Conservation (phyloP, 179 eudicot genomes). For the Carnegiea gigantea region DNA sequence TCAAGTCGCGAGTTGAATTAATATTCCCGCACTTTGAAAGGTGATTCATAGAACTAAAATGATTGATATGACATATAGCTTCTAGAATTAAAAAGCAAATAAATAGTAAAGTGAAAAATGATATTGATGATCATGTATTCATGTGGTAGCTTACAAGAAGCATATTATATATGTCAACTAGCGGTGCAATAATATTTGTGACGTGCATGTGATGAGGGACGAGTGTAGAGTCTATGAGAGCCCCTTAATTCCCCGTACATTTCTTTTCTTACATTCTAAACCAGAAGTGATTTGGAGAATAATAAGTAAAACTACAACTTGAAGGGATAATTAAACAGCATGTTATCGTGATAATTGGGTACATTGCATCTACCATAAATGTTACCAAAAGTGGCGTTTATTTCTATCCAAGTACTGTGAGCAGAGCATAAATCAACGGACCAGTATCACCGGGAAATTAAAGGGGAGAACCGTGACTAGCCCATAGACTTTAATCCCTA, state of each 20-base stretch:
- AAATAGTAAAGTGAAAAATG: not conserved
- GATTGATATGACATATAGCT: not conserved
- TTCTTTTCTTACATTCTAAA: too few species aligned
- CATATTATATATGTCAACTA: too few species aligned
- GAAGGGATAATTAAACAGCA: not conserved
- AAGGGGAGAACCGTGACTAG: too few species aligned
- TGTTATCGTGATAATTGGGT: not conserved
- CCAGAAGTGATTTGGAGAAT: not conserved
- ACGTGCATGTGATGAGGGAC: not conserved
- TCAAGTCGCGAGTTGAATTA: slow-evolving; percentile 9
- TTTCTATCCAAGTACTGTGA: too few species aligned
- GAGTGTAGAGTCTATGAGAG: too few species aligned
- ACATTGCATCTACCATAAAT: not conserved
- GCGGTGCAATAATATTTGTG: not conserved
- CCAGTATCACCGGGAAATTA: too few species aligned
- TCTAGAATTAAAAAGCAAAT: not conserved
- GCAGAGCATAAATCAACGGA: not conserved
- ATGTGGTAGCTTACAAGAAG: too few species aligned
- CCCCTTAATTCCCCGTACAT: not conserved
- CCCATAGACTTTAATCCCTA: too few species aligned
- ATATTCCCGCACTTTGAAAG: not conserved
- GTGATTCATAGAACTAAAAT: not conserved
- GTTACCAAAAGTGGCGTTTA: not conserved
- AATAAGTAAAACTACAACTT: not conserved
- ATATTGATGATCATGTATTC: too few species aligned